Conservation (phyloP, 345 rosid genomes). For the Gossypium stocksii region DNA sequence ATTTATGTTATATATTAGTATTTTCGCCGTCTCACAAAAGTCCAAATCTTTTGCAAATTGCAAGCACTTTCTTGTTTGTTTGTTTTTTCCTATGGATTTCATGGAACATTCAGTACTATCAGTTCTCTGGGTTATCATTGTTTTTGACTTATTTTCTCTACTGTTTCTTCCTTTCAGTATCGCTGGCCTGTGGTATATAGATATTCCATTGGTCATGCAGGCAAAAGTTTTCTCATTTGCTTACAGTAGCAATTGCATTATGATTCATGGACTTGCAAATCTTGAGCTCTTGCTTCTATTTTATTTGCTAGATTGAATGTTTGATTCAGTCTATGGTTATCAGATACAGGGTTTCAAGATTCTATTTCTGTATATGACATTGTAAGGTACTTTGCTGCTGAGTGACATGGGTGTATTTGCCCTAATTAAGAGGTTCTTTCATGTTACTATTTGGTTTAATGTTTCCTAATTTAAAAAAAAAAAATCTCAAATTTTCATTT, state of each 20-base stretch:
- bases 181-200: no score
- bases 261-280: neutral
- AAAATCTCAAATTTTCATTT: no score
- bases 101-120: neutral
- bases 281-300: neutral
- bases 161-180: no score
- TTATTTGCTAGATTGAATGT: neutral
- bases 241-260: neutral
- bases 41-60: neutral
- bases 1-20: no score
- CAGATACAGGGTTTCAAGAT: neutral
- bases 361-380: neutral
- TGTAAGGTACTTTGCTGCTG: neutral
- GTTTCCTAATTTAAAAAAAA: no score
- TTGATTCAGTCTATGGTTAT: neutral
- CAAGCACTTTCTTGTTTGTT: no score
- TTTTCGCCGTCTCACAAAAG: neutral
- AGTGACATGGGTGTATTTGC: conserved; percentile 29
- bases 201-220: no score
- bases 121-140: neutral
- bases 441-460: neutral
- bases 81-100: neutral
- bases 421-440: conserved; percentile 26
- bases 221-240: neutral
- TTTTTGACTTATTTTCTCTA: conserved; percentile 6